Conservation (phyloP, 1,284 basidiomycete genomes). For the Pseudozyma hubeiensis region DNA sequence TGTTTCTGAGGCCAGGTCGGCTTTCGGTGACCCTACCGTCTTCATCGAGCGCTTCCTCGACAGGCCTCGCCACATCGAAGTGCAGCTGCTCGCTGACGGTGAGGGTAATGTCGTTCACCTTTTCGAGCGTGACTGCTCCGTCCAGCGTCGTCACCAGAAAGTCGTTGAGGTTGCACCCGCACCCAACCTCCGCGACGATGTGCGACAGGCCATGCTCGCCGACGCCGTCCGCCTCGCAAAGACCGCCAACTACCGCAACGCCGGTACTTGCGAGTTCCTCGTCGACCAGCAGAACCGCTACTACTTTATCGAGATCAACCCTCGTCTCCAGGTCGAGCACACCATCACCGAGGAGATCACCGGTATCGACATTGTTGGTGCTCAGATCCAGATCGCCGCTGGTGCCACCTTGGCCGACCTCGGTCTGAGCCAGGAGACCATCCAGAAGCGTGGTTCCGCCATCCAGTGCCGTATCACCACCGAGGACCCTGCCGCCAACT, state of each 20-base stretch:
- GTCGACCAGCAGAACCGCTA: slow-evolving; percentile 92
- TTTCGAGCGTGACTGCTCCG: slow-evolving; percentile 99
- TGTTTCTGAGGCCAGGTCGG: slow-evolving; percentile 92
- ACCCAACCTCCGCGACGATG: slow-evolving; percentile 88
- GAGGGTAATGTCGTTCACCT: slow-evolving; percentile 99
- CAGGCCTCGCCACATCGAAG: slow-evolving; percentile 95
- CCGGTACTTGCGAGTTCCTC: slow-evolving; percentile 99
- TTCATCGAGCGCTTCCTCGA: slow-evolving; percentile 99
- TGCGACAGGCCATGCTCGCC: slow-evolving; percentile 95
- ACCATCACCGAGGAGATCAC: slow-evolving; percentile 99
- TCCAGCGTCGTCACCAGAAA: slow-evolving; percentile 99
- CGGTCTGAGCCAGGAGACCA: slow-evolving; percentile 94
- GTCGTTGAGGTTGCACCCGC: slow-evolving; percentile 99
- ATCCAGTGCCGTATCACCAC: slow-evolving; percentile 99
- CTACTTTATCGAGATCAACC: slow-evolving; percentile 98
- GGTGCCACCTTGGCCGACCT: slow-evolving; percentile 95
- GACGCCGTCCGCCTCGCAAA: slow-evolving; percentile 97
- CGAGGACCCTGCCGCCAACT: slow-evolving; percentile 89
- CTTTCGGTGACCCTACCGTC: slow-evolving; percentile 95
- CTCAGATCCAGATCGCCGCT: slow-evolving; percentile 95
- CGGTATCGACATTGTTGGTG: slow-evolving; percentile 96
- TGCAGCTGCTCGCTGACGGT: slow-evolving; percentile 98
- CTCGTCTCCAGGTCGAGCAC: slow-evolving; percentile 95
- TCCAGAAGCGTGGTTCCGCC: slow-evolving; percentile 94
- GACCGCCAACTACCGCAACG: slow-evolving; percentile 97